Evolutionary conservation across 768 basidiomycete species (phyloP).

Genomic region (Boletus insuetus): DNA sequence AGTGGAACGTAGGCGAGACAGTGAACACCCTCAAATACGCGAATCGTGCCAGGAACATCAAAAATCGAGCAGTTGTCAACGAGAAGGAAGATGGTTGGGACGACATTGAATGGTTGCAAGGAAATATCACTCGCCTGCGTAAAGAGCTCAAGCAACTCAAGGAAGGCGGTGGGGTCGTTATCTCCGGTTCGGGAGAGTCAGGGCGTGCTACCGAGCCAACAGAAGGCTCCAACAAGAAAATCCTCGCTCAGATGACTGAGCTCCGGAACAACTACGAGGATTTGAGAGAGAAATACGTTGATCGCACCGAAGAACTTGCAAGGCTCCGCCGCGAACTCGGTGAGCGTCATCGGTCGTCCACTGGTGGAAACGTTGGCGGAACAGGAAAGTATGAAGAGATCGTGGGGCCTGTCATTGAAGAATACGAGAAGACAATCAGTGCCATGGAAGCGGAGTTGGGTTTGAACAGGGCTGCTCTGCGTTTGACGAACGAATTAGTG

Average conservation of each 20-base stretch:
- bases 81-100: constrained; percentile 99
- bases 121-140: constrained; percentile 77
- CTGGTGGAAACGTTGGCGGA: constrained; percentile 59
- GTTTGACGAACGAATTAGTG: constrained; percentile 89
- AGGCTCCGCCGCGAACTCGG: constrained; percentile 76
- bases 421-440: constrained; percentile 96
- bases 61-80: constrained; percentile 88
- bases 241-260: constrained; percentile 77
- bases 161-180: constrained; percentile 47
- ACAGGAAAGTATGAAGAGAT: constrained; percentile 86
- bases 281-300: constrained; percentile 78
- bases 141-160: constrained; percentile 84
- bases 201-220: constrained; percentile 35
- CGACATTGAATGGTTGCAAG: constrained; percentile 94
- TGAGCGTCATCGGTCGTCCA: constrained; percentile 60
- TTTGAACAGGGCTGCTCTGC: constrained; percentile 80
- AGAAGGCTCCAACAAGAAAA: constrained; percentile 71
- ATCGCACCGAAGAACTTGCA: constrained; percentile 86
- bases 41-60: constrained; percentile 95
- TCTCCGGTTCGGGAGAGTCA: constrained; percentile 27
- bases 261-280: constrained; percentile 85
- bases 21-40: constrained; percentile 96
- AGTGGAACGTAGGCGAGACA: constrained; percentile 94
- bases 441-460: constrained; percentile 92
- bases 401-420: constrained; percentile 96